A percentile compares a stretch with the other conserved stretches of the same genome.
phyloP scores from a whole-genome alignment of 163 green algal species.

The Chlamydomonas reinhardtii region DNA sequence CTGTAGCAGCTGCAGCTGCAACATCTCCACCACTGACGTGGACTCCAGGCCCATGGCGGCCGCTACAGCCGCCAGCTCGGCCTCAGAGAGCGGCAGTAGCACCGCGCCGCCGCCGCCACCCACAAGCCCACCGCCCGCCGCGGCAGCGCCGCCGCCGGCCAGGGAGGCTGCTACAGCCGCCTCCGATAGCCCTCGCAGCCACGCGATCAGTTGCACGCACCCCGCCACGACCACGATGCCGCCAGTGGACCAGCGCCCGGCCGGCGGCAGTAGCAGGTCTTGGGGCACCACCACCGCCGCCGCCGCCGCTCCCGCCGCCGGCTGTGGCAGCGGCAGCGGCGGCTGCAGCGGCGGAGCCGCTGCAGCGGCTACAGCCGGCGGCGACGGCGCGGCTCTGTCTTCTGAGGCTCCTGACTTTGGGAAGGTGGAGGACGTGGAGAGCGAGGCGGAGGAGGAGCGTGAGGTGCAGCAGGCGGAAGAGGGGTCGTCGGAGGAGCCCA shows the following conservation, averaged over 20 bases:
- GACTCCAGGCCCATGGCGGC: slow-evolving; percentile 16
- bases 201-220: slow-evolving; percentile 42
- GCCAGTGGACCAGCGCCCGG: neutral
- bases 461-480: no score
- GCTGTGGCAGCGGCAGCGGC: neutral
- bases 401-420: no score
- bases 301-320: no score
- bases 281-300: no score
- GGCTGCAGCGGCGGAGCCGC: no score
- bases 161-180: neutral
- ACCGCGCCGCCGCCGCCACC: neutral
- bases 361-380: no score
- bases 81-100: neutral
- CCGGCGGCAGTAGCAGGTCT: no score
- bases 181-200: neutral
- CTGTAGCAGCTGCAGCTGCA: slow-evolving; percentile 7
- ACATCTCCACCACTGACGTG: neutral
- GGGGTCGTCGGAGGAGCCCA: no score
- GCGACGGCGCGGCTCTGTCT: no score
- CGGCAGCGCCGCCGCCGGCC: neutral
- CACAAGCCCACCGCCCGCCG: neutral
- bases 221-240: slow-evolving; percentile 17
- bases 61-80: neutral
- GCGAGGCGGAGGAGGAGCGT: no score
- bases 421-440: no score